Evolutionary conservation across 768 basidiomycete genomes (phyloP).

Genomic region (Boletus sensibilis): DNA sequence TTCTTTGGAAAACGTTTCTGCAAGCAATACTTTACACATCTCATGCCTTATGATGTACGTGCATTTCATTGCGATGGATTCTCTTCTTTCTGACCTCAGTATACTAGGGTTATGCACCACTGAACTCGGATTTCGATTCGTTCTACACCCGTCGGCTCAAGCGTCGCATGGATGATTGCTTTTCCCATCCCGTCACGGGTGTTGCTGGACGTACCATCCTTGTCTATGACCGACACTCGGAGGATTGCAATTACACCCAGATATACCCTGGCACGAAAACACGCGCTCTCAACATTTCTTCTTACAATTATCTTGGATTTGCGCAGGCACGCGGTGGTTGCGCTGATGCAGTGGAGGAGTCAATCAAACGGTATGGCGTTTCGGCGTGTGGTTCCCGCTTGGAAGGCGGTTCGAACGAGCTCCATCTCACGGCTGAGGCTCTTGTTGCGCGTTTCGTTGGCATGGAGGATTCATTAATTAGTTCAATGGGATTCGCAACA

Average conservation of each 20-base stretch:
- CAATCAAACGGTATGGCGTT: slow-evolving; percentile 78
- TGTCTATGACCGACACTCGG: slow-evolving; percentile 78
- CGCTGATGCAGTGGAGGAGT: slow-evolving; percentile 89
- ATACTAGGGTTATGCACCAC: slow-evolving; percentile 88
- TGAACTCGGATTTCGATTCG: slow-evolving; percentile 98
- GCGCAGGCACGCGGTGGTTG: slow-evolving; percentile 91
- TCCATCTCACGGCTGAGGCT: slow-evolving; percentile 78
- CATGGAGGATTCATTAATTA: slow-evolving; percentile 84
- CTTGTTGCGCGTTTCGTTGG: slow-evolving; percentile 90
- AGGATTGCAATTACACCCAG: slow-evolving; percentile 79
- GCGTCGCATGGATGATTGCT: slow-evolving; percentile 92
- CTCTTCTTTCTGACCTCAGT: slow-evolving; percentile 3
- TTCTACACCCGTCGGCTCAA: slow-evolving; percentile 98
- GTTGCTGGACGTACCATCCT: slow-evolving; percentile 93
- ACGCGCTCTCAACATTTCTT: slow-evolving; percentile 93
- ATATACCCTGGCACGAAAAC: slow-evolving; percentile 75
- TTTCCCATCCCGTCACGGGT: slow-evolving; percentile 88
- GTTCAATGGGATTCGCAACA: slow-evolving; percentile 96
- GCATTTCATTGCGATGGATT: background rate
- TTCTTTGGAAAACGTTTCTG: slow-evolving; percentile 87
- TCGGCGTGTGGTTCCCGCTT: slow-evolving; percentile 74
- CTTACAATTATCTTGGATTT: slow-evolving; percentile 99
- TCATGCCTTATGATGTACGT: slow-evolving; percentile 82
- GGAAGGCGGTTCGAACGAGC: slow-evolving; percentile 82
- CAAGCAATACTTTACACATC: slow-evolving; percentile 68